phyloP scores from a whole-genome alignment of 805 yeast species.

The Schwanniomyces occidentalis region DNA sequence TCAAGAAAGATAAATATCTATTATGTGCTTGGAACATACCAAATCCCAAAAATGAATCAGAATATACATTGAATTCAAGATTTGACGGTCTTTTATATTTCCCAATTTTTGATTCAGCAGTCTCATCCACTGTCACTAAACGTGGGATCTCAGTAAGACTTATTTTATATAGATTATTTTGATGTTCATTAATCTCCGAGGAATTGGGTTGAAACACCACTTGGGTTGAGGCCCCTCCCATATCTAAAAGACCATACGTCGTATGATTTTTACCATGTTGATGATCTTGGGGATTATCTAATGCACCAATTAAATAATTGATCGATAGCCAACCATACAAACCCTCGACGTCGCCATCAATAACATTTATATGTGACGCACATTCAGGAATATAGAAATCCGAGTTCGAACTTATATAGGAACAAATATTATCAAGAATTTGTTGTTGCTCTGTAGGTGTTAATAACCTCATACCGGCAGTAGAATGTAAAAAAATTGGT shows the following conservation, averaged over 20 bases:
- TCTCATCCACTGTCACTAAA: slow-evolving; percentile 9
- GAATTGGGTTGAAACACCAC: slow-evolving; percentile 60
- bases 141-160: slow-evolving; percentile 38
- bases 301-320: slow-evolving; percentile 52
- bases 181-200: slow-evolving; percentile 45
- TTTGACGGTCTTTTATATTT: slow-evolving; percentile 20
- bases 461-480: slow-evolving; percentile 66
- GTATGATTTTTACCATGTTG: slow-evolving; percentile 45
- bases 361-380: slow-evolving; percentile 53
- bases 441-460: slow-evolving; percentile 50
- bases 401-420: slow-evolving; percentile 46
- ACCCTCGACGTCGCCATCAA: slow-evolving; percentile 69
- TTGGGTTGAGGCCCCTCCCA: slow-evolving; percentile 70
- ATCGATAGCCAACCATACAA: slow-evolving; percentile 66
- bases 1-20: slow-evolving; percentile 43
- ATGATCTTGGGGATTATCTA: slow-evolving; percentile 37
- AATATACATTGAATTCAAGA: slow-evolving; percentile 44
- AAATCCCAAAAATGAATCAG: slow-evolving; percentile 59
- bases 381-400: slow-evolving; percentile 64
- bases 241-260: slow-evolving; percentile 58
- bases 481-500: slow-evolving; percentile 68
- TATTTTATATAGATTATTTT: slow-evolving; percentile 46
- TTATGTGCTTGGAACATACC: slow-evolving; percentile 59
- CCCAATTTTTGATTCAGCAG: slow-evolving; percentile 2
- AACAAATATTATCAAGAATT: slow-evolving; percentile 50